phyloP scores from a whole-genome alignment of 2,329 filamentous ascomycete species.

The Pezizomycotina sp. region DNA sequence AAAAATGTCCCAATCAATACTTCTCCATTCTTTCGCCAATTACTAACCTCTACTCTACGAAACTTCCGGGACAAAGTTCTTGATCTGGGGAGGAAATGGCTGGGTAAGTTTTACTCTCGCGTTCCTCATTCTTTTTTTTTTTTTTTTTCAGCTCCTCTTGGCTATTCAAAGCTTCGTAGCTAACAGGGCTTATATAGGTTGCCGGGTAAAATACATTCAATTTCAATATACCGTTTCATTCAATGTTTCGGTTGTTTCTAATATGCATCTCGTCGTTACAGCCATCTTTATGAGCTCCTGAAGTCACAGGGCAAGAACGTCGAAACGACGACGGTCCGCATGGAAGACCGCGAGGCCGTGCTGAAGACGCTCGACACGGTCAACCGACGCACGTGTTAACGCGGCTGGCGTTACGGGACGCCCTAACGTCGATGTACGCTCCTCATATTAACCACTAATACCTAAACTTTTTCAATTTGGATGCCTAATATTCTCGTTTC shows the following conservation, averaged over 20 bases:
- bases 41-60: slow-evolving; percentile 5
- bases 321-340: slow-evolving; percentile 43
- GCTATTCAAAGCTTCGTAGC: too few relatives aligned
- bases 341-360: slow-evolving; percentile 46
- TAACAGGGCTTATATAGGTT: too few relatives aligned
- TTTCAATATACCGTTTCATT: too few relatives aligned
- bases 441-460: too few relatives aligned
- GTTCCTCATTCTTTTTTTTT: too few relatives aligned
- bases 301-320: slow-evolving; percentile 45
- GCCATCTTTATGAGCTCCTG: slow-evolving; percentile 43
- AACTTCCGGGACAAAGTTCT: slow-evolving; percentile 33
- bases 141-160: too few relatives aligned
- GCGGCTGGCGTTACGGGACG: slow-evolving; percentile 49
- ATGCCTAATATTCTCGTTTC: slow-evolving; percentile 2
- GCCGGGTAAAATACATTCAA: too few relatives aligned
- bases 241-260: too few relatives aligned
- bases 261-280: slow-evolving; percentile 1
- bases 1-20: too few relatives aligned
- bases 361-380: slow-evolving; percentile 39
- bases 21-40: neutral
- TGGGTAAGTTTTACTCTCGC: slow-evolving; percentile 12
- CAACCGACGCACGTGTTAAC: slow-evolving; percentile 52
- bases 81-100: slow-evolving; percentile 49
- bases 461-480: neutral
- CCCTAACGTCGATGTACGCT: slow-evolving; percentile 43